Conservation (phyloP, 2,329 filamentous ascomycete species). For the Ceratocystiopsis sp. region DNA sequence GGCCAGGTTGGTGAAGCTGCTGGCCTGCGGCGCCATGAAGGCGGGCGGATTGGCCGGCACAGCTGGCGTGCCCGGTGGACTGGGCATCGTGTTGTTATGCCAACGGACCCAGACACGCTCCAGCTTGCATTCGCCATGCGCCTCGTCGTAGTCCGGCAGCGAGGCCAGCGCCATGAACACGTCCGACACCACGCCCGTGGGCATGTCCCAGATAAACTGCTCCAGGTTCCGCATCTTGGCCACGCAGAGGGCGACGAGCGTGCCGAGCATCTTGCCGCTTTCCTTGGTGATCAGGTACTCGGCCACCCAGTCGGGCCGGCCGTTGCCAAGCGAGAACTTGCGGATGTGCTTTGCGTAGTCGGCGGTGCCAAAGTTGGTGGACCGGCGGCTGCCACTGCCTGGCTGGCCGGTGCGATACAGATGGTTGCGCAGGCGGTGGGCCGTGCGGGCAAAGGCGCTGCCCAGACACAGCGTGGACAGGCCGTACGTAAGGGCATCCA, state of each 20-base stretch:
- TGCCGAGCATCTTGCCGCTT: slow-evolving; percentile 77
- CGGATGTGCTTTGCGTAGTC: slow-evolving; percentile 63
- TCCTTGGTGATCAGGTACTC: slow-evolving; percentile 74
- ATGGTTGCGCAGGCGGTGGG: slow-evolving; percentile 16
- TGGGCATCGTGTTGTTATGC: slow-evolving; percentile 52
- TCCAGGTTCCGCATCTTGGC: slow-evolving; percentile 69
- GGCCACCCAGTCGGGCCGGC: slow-evolving; percentile 58
- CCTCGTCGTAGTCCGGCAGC: slow-evolving; percentile 41
- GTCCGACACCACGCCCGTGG: slow-evolving; percentile 63
- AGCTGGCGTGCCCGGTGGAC: slow-evolving; percentile 8
- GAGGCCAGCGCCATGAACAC: slow-evolving; percentile 67
- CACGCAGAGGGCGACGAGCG: slow-evolving; percentile 61
- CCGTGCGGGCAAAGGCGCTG: slow-evolving; percentile 24
- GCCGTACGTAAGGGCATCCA: slow-evolving; percentile 71
- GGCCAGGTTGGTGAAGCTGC: slow-evolving; percentile 24
- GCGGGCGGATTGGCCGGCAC: slow-evolving; percentile 1
- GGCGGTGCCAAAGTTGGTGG: slow-evolving; percentile 27
- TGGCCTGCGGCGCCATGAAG: slow-evolving; percentile 17
- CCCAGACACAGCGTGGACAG: slow-evolving; percentile 65
- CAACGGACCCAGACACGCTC: slow-evolving; percentile 66
- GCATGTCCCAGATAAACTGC: slow-evolving; percentile 79
- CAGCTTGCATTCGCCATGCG: slow-evolving; percentile 44
- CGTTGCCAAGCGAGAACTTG: slow-evolving; percentile 76
- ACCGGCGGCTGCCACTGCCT: background rate
- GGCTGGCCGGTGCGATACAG: background rate